phyloP scores from a whole-genome alignment of 768 basidiomycete species.

The Lactifluus hygrophoroides region DNA sequence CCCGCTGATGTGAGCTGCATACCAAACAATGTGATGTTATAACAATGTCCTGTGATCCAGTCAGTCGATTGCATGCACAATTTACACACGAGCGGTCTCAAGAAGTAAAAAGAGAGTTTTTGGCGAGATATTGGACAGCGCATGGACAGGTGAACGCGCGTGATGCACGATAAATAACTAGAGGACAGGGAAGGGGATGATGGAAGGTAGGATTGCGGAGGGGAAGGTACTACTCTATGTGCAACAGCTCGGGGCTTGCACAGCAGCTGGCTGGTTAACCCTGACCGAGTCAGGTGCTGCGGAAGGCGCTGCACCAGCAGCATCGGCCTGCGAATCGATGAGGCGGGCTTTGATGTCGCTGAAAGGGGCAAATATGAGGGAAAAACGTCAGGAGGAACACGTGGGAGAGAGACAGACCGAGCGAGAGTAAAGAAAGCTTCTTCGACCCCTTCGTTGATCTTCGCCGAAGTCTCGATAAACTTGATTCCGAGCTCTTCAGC shows the following conservation, averaged over 20 bases:
- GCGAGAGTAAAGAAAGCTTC: slow-evolving; percentile 98
- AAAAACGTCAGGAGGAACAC: background rate
- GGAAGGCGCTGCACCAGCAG: slow-evolving; percentile 29
- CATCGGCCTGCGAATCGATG: slow-evolving; percentile 86
- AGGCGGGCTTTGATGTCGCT: slow-evolving; percentile 97
- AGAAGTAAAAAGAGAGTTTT: slow-evolving; percentile 1
- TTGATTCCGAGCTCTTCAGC: slow-evolving; percentile 91
- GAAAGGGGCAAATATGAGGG: slow-evolving; percentile 1
- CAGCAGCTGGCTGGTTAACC: slow-evolving; percentile 48
- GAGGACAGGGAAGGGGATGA: background rate
- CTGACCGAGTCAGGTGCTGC: slow-evolving; percentile 51
- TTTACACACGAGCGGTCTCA: slow-evolving; percentile 24
- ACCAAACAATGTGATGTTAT: background rate
- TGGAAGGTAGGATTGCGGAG: background rate
- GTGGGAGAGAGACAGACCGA: slow-evolving; percentile 45
- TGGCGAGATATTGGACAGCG: slow-evolving; percentile 3
- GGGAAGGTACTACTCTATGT: slow-evolving; percentile 23
- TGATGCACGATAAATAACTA: slow-evolving; percentile 5
- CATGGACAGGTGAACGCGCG: background rate
- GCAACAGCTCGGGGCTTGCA: slow-evolving; percentile 40
- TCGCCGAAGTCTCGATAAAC: slow-evolving; percentile 98
- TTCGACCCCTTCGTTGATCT: slow-evolving; percentile 95
- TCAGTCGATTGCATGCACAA: slow-evolving; percentile 27
- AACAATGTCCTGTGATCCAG: background rate
- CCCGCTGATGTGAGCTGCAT: too few relatives aligned